phyloP scores from a whole-genome alignment of 768 basidiomycete species.

The Lyophyllum decastes region DNA sequence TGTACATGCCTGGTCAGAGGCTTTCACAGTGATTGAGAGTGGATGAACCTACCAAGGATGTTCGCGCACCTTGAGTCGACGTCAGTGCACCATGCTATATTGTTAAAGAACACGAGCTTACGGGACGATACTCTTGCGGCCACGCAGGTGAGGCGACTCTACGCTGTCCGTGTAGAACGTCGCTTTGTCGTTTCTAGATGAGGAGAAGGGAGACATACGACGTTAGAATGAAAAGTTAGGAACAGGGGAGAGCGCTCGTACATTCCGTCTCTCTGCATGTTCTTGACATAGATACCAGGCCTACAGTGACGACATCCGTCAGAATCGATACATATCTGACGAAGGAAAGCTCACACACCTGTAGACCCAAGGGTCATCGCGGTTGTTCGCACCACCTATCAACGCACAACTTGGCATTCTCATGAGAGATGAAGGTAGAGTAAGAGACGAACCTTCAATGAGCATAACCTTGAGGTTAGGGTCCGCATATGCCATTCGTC shows the following conservation, averaged over 20 bases:
- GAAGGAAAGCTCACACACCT: slow-evolving; percentile 30
- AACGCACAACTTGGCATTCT: neutral
- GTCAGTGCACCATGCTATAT: neutral
- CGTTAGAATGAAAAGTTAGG: neutral
- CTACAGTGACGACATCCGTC: slow-evolving; percentile 25
- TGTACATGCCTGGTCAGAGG: neutral
- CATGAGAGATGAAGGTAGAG: neutral
- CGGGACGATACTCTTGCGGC: slow-evolving; percentile 69
- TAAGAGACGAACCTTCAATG: slow-evolving; percentile 53
- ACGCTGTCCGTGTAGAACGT: slow-evolving; percentile 70
- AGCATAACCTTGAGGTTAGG: slow-evolving; percentile 76
- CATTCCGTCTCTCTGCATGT: slow-evolving; percentile 74
- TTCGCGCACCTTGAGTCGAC: slow-evolving; percentile 57
- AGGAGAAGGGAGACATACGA: neutral
- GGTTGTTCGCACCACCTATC: slow-evolving; percentile 66
- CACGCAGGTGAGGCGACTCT: slow-evolving; percentile 58
- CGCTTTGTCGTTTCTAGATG: slow-evolving; percentile 67
- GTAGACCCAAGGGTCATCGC: slow-evolving; percentile 77
- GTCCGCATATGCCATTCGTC: slow-evolving; percentile 70
- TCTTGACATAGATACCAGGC: slow-evolving; percentile 68
- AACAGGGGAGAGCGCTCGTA: slow-evolving; percentile 29
- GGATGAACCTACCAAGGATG: slow-evolving; percentile 47
- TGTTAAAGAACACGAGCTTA: slow-evolving; percentile 30
- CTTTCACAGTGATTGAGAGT: neutral
- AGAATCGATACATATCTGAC: neutral